Conservation (phyloP, 805 yeast species). For the Danielia oregonensis region DNA sequence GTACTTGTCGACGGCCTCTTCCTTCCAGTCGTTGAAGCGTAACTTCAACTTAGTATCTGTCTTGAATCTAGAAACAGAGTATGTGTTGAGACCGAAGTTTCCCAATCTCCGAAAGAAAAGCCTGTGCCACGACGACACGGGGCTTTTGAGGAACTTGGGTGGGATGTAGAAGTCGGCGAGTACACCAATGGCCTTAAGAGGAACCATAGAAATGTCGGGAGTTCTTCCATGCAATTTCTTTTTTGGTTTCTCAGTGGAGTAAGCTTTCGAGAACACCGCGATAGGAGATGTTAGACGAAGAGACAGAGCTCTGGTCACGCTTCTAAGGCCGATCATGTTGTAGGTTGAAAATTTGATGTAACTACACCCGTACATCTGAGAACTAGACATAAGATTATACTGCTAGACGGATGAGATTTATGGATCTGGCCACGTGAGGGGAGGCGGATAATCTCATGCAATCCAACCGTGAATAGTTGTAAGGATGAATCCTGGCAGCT, state of each 20-base stretch:
- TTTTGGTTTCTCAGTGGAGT: constrained; percentile 13
- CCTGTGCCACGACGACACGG: constrained; percentile 35
- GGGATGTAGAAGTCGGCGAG: constrained; percentile 43
- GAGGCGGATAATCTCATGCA: too few relatives aligned
- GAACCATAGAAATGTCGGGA: constrained; percentile 35
- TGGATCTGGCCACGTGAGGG: too few relatives aligned
- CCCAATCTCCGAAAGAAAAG: constrained; percentile 61
- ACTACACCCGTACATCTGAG: not conserved
- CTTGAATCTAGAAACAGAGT: constrained; percentile 45
- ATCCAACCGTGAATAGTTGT: too few relatives aligned
- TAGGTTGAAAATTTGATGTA: too few relatives aligned
- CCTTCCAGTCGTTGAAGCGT: constrained; percentile 79
- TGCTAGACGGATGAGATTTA: too few relatives aligned
- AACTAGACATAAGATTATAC: too few relatives aligned
- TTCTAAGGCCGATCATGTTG: too few relatives aligned
- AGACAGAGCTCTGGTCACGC: too few relatives aligned
- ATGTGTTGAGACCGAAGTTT: constrained; percentile 63
- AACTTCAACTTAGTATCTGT: constrained; percentile 41
- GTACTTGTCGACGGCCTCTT: constrained; percentile 72
- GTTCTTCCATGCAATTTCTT: constrained; percentile 10
- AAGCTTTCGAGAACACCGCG: too few relatives aligned
- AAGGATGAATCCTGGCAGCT: too few relatives aligned
- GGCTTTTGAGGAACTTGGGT: constrained; percentile 25
- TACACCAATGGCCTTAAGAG: constrained; percentile 36
- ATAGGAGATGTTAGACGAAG: too few relatives aligned